phyloP scores from a whole-genome alignment of 345 rosid species.

The Draba incana region DNA sequence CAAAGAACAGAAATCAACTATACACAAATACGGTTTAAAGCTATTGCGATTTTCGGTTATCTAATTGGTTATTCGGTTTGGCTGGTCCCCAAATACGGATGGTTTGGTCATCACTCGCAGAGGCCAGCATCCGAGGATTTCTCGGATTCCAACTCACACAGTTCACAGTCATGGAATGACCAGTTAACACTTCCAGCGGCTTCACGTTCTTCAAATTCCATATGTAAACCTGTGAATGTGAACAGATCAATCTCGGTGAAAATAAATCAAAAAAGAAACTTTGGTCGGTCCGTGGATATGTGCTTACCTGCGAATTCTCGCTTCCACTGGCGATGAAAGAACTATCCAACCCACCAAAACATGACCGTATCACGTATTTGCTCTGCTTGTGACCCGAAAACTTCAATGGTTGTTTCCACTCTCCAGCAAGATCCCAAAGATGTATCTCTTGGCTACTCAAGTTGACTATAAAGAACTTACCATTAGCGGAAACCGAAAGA shows the following conservation, averaged over 20 bases:
- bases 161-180: slow-evolving; percentile 83
- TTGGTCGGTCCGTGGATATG: neutral
- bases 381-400: slow-evolving; percentile 75
- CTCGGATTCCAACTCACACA: slow-evolving; percentile 89
- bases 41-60: slow-evolving; percentile 22
- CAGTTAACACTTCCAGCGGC: slow-evolving; percentile 74
- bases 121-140: slow-evolving; percentile 76
- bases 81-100: slow-evolving; percentile 83
- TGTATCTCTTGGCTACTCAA: slow-evolving; percentile 88
- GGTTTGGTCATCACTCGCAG: slow-evolving; percentile 81
- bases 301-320: slow-evolving; percentile 71
- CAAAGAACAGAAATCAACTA: slow-evolving; percentile 25
- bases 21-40: slow-evolving; percentile 5
- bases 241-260: slow-evolving; percentile 15
- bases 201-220: slow-evolving; percentile 59
- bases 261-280: neutral
- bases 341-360: slow-evolving; percentile 84
- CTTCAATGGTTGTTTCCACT: slow-evolving; percentile 59
- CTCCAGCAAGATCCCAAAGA: slow-evolving; percentile 84
- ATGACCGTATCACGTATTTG: slow-evolving; percentile 80
- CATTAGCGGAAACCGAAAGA: slow-evolving; percentile 64
- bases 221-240: slow-evolving; percentile 68
- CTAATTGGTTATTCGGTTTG: slow-evolving; percentile 32
- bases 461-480: slow-evolving; percentile 78
- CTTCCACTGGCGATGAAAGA: slow-evolving; percentile 91